Conservation (phyloP, 345 rosid genomes). For the Gossypium rotundifolium region DNA sequence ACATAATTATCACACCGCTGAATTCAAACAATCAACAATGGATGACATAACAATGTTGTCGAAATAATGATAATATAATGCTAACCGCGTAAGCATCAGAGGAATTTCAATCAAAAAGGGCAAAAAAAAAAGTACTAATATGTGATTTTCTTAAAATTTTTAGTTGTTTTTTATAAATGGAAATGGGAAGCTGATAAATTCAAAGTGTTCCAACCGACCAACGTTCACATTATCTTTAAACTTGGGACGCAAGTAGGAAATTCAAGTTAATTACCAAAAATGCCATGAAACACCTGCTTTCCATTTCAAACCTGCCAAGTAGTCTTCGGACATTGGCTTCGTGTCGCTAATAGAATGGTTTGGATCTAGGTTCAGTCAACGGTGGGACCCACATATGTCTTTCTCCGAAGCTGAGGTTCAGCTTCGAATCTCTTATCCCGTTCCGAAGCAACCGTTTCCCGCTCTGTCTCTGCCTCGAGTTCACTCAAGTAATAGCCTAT, state of each 20-base stretch:
- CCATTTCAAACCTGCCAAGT: constrained; percentile 22
- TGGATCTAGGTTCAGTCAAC: constrained; percentile 32
- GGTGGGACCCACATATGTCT: constrained; percentile 8
- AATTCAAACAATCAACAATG: neutral
- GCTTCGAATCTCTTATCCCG: constrained; percentile 17
- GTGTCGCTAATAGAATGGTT: constrained; percentile 21
- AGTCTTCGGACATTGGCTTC: constrained; percentile 15
- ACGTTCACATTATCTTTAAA: neutral
- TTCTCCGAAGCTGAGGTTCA: constrained; percentile 31
- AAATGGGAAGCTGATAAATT: neutral
- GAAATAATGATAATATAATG: neutral
- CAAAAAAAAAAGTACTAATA: too few species aligned
- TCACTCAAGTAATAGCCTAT: constrained; percentile 19
- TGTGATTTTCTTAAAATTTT: too few species aligned
- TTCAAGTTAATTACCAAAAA: constrained; percentile 24
- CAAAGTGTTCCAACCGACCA: neutral
- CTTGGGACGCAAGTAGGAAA: constrained; percentile 47
- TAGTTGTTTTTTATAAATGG: too few species aligned
- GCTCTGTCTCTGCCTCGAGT: constrained; percentile 25
- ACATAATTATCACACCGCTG: too few species aligned
- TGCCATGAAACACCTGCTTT: neutral
- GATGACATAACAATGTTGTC: neutral
- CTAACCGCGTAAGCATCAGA: neutral
- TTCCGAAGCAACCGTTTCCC: constrained; percentile 28
- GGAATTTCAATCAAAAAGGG: neutral